Evolutionary conservation across 2,329 filamentous ascomycete genomes (phyloP).

Genomic region (Aspergillus ustus): DNA sequence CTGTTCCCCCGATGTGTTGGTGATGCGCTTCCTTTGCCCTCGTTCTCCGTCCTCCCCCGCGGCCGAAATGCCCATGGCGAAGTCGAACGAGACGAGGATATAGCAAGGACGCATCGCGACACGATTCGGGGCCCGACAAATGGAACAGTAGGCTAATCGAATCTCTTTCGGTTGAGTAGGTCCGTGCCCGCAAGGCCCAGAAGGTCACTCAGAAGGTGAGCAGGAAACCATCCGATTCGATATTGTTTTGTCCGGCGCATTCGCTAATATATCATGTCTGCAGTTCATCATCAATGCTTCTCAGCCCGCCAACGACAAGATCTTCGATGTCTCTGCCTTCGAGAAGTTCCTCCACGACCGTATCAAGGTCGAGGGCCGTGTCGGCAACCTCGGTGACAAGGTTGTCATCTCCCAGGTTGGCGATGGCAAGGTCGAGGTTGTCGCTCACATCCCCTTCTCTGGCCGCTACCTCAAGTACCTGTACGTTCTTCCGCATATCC

Average conservation of each 20-base stretch:
- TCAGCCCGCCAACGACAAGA: conserved; percentile 98
- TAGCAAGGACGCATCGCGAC: conserved; percentile 5
- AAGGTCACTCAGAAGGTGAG: conserved; percentile 56
- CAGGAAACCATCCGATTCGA: neutral
- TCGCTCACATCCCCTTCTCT: conserved; percentile 96
- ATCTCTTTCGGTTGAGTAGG: conserved; percentile 49
- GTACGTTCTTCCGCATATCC: conserved; percentile 59
- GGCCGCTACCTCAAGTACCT: conserved; percentile 99
- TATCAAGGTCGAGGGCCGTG: conserved; percentile 99
- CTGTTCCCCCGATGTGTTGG: conserved; percentile 70
- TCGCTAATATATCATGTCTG: neutral
- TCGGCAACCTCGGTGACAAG: conserved; percentile 94
- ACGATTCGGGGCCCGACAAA: conserved; percentile 31
- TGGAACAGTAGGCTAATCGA: conserved; percentile 94
- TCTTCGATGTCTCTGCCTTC: conserved; percentile 98
- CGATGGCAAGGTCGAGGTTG: conserved; percentile 97
- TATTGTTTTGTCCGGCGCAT: neutral
- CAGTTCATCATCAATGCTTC: conserved; percentile 99
- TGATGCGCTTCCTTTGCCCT: conserved; percentile 30
- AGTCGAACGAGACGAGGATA: neutral
- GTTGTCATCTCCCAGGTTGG: conserved; percentile 88
- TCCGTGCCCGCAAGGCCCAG: conserved; percentile 52
- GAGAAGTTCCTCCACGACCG: conserved; percentile 99
- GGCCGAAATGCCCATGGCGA: conserved; percentile 5
- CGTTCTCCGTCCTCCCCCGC: neutral